Conservation (phyloP, 768 basidiomycete genomes). For the Pulveroboletus sp. region DNA sequence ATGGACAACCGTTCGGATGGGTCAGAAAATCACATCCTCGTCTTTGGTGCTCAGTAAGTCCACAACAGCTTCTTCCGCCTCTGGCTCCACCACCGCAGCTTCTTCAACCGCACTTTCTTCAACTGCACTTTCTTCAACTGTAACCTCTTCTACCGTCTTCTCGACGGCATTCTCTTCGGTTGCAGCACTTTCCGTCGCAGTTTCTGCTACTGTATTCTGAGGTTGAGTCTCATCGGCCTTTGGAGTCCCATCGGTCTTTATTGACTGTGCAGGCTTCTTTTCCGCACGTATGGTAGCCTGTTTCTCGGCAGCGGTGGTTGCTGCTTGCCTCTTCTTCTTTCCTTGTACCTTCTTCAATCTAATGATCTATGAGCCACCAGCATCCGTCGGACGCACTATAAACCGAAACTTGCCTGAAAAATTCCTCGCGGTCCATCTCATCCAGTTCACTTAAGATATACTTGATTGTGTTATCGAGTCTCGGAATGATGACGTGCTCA, state of each 20-base stretch:
- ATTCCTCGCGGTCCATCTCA: constrained; percentile 97
- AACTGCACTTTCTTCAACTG: constrained; percentile 29
- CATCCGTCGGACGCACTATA: neutral
- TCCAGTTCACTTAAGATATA: constrained; percentile 97
- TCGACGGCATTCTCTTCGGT: constrained; percentile 2
- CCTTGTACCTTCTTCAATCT: constrained; percentile 96
- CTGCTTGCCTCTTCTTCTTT: constrained; percentile 88
- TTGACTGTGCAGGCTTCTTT: constrained; percentile 3
- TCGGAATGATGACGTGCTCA: constrained; percentile 94
- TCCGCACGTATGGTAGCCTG: constrained; percentile 5
- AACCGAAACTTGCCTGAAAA: constrained; percentile 62
- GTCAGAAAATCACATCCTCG: constrained; percentile 88
- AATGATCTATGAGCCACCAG: constrained; percentile 11
- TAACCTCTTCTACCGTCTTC: constrained; percentile 7
- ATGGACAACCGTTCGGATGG: neutral
- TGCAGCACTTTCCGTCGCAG: constrained; percentile 1
- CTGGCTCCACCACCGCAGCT: constrained; percentile 10
- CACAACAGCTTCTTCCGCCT: constrained; percentile 32
- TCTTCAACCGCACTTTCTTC: constrained; percentile 21
- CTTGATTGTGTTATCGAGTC: constrained; percentile 94
- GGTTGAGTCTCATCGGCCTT: constrained; percentile 1
- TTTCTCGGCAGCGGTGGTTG: constrained; percentile 32
- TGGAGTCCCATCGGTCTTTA: neutral
- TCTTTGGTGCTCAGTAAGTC: constrained; percentile 86
- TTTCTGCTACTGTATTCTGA: neutral